These are phyloP conservation scores for Ceratocystis albifundus DNA, from an alignment of 2,329 filamentous ascomycete species.

Conservation along the genomic window DNA sequence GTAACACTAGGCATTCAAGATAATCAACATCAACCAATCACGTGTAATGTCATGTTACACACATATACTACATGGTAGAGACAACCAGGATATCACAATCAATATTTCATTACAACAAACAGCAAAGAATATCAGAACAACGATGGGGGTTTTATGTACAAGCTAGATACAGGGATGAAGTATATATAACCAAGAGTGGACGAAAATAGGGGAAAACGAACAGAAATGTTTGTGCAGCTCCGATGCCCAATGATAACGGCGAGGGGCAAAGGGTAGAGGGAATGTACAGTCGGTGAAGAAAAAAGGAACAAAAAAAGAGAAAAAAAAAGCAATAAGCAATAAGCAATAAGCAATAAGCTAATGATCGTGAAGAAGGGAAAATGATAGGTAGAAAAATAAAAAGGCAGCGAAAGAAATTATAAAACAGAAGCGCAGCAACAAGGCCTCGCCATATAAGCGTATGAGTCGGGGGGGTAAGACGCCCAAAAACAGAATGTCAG, in stretches of 20 bases:
- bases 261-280: not conserved
- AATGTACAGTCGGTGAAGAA: not conserved
- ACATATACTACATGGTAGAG: not conserved
- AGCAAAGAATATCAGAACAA: not conserved
- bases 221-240: slow-evolving; percentile 3
- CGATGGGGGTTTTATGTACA: slow-evolving; percentile 1
- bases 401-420: not conserved
- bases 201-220: not conserved
- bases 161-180: slow-evolving; percentile 4
- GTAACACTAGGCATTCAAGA: not conserved
- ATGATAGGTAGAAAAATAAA: not conserved
- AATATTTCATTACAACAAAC: slow-evolving; percentile 6
- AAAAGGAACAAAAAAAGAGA: no score
- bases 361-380: not conserved
- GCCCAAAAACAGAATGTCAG: not conserved
- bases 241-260: not conserved
- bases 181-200: not conserved
- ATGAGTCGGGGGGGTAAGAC: not conserved
- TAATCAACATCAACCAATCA: not conserved
- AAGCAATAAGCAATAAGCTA: not conserved
- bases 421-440: not conserved
- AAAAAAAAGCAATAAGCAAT: no score
- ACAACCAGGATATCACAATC: not conserved
- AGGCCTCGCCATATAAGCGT: not conserved
- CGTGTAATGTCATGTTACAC: not conserved